Conservation (phyloP, 2,329 filamentous ascomycete genomes). For the Colletotrichum chrysophilum region DNA sequence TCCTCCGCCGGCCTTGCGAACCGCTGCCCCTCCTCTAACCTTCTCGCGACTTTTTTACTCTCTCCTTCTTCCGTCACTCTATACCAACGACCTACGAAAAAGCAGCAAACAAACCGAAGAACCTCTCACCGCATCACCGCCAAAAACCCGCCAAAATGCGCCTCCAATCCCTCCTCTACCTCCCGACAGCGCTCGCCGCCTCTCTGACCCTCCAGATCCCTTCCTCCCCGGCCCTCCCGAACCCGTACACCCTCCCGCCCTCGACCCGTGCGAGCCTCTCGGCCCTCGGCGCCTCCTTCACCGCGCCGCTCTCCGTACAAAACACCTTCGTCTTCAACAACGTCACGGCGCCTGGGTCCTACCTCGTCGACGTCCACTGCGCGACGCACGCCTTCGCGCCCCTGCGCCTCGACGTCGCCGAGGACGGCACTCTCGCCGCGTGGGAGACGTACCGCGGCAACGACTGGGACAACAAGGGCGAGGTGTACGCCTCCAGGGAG, state of each 20-base stretch:
- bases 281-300: conserved; percentile 39
- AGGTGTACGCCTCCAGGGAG: conserved; percentile 45
- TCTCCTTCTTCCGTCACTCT: neutral
- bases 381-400: conserved; percentile 78
- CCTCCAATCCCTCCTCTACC: conserved; percentile 36
- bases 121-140: neutral
- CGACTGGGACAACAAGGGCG: conserved; percentile 87
- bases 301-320: conserved; percentile 68
- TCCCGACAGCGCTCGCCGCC: conserved; percentile 37
- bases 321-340: conserved; percentile 81
- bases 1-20: neutral
- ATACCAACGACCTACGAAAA: neutral
- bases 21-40: neutral
- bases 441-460: conserved; percentile 91
- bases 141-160: conserved; percentile 35
- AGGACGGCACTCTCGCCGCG: conserved; percentile 56
- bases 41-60: neutral
- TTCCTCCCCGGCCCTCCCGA: conserved; percentile 41
- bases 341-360: conserved; percentile 69
- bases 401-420: conserved; percentile 75
- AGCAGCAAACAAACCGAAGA: neutral
- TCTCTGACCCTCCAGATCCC: conserved; percentile 53
- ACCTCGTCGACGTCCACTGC: conserved; percentile 83
- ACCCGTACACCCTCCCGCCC: conserved; percentile 63
- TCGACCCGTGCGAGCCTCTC: conserved; percentile 69